Percentiles rank a stretch among this genome's conserved stretches.
These are phyloP conservation scores for Spatholobus suberectus DNA, from an alignment of 306 rosid genomes.

Conservation along the genomic window DNA sequence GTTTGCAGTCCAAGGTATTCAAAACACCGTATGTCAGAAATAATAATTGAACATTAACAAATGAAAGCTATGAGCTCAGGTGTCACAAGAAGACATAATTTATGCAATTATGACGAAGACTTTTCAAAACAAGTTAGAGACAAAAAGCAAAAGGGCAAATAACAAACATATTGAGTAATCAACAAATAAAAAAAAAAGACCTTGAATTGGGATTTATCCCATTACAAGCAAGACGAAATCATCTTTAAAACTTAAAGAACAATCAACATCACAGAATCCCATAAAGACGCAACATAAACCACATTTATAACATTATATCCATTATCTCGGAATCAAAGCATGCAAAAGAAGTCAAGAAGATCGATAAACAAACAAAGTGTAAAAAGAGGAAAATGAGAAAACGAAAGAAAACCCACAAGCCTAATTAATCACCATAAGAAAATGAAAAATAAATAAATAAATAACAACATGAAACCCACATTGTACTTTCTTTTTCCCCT, in stretches of 20 bases:
- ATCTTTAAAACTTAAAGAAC: slow-evolving; percentile 4
- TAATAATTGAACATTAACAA: slow-evolving; percentile 26
- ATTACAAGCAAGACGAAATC: neutral
- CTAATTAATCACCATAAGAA: neutral
- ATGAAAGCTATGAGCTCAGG: slow-evolving; percentile 12
- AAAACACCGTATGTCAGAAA: slow-evolving; percentile 22
- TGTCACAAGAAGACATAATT: neutral
- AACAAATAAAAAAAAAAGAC: slow-evolving; percentile 9
- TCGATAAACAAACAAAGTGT: neutral
- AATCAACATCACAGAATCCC: slow-evolving; percentile 34
- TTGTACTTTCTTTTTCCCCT: neutral
- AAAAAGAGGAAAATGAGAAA: neutral
- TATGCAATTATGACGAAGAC: slow-evolving; percentile 1
- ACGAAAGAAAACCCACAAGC: neutral
- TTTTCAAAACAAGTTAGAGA: slow-evolving; percentile 23
- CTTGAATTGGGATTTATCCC: neutral
- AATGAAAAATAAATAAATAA: neutral
- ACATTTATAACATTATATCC: neutral
- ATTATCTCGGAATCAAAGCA: slow-evolving; percentile 11
- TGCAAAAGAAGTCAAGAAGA: slow-evolving; percentile 1
- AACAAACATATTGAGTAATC: neutral
- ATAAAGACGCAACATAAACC: neutral
- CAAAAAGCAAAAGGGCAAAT: neutral
- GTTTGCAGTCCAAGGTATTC: neutral
- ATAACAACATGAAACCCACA: slow-evolving; percentile 1